Conservation (phyloP, 1,284 basidiomycete genomes). For the Meira miltonrushii region DNA sequence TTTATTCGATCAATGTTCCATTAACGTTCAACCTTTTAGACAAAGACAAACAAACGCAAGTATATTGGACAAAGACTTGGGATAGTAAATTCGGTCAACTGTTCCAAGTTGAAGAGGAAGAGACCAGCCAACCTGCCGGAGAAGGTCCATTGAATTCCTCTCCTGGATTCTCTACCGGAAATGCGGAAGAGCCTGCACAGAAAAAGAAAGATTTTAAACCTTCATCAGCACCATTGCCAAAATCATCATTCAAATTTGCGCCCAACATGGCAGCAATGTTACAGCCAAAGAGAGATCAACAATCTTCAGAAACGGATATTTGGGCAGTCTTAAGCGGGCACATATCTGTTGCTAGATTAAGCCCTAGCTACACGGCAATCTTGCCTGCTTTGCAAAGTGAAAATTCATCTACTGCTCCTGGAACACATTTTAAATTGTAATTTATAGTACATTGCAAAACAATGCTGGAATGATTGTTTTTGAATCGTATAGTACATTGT, state of each 20-base stretch:
- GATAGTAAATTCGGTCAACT: constrained; percentile 33
- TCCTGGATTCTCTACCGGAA: constrained; percentile 13
- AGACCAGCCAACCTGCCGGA: not conserved
- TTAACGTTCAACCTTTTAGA: constrained; percentile 35
- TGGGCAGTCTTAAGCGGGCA: constrained; percentile 44
- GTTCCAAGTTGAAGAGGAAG: not conserved
- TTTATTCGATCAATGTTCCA: constrained; percentile 49
- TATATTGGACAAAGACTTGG: constrained; percentile 48
- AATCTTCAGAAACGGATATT: not conserved
- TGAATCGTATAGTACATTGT: too few relatives aligned
- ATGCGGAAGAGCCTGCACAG: not conserved
- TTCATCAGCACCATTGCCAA: constrained; percentile 25
- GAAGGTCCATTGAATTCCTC: constrained; percentile 8
- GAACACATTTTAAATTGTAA: too few relatives aligned
- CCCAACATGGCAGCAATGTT: constrained; percentile 42
- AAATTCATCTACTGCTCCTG: too few relatives aligned
- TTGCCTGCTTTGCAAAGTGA: too few relatives aligned
- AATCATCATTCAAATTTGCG: constrained; percentile 32
- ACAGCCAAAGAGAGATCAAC: constrained; percentile 18
- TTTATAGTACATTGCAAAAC: too few relatives aligned
- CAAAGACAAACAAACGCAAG: constrained; percentile 17
- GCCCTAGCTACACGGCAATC: constrained; percentile 19
- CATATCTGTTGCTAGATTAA: constrained; percentile 39
- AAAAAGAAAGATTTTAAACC: constrained; percentile 6
- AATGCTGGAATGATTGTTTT: too few relatives aligned